phyloP scores from a whole-genome alignment of 352 stramenopile genomes.

The Aphanomyces euteiches region DNA sequence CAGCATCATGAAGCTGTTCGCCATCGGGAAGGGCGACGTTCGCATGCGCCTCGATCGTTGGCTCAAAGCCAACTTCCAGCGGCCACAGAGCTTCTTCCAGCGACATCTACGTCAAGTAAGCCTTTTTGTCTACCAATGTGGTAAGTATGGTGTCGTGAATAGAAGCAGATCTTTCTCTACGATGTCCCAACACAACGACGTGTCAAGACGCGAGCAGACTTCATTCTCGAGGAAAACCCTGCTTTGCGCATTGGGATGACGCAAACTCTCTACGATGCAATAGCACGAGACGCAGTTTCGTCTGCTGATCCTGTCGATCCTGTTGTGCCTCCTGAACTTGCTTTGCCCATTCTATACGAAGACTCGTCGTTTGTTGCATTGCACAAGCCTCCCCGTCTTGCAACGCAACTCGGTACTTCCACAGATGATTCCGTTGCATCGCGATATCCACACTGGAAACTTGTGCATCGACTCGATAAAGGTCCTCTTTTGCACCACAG shows the following conservation, averaged over 20 bases:
- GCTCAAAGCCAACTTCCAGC: conserved; percentile 28
- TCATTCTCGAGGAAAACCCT: conserved; percentile 10
- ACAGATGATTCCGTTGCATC: conserved; percentile 21
- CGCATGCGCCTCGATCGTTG: conserved; percentile 27
- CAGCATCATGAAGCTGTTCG: conserved; percentile 19
- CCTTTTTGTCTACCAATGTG: not conserved
- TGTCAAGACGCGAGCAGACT: conserved; percentile 9
- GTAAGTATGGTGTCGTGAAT: not conserved
- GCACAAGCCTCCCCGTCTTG: conserved; percentile 17
- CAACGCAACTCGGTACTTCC: conserved; percentile 19
- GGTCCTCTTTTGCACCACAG: not conserved
- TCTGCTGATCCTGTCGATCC: not conserved
- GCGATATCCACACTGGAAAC: conserved; percentile 23
- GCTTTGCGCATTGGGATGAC: conserved; percentile 21
- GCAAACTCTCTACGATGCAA: not conserved
- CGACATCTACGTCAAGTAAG: conserved; percentile 24
- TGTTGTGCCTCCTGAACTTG: conserved; percentile 7
- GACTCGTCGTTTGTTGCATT: conserved; percentile 8
- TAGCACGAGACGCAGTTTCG: not conserved
- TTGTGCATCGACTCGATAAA: conserved; percentile 29
- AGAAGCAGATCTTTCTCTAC: conserved; percentile 25
- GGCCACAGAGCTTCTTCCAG: conserved; percentile 30
- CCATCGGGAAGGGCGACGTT: conserved; percentile 24
- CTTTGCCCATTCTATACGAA: conserved; percentile 11
- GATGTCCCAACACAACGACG: not conserved